Evolutionary conservation across 2,329 filamentous ascomycete species (phyloP).

Genomic region (Sporothrix schenckii): DNA sequence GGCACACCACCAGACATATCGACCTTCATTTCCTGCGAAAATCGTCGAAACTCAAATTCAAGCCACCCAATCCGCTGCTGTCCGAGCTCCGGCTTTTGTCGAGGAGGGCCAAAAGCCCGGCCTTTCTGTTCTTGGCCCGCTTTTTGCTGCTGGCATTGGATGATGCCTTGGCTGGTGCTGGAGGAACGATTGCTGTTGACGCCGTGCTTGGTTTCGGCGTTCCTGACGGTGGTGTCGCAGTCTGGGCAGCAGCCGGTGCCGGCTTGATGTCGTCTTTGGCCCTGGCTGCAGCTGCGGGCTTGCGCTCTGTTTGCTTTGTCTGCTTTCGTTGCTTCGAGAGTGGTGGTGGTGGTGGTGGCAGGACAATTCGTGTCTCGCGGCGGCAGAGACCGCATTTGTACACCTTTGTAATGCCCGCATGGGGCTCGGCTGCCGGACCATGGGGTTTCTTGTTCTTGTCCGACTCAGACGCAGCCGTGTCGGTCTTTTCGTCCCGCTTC

Average conservation of each 20-base stretch:
- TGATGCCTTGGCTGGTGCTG: conserved; percentile 27
- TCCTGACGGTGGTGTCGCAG: not conserved
- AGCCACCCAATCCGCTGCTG: conserved; percentile 39
- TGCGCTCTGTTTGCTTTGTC: conserved; percentile 32
- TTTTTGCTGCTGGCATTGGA: conserved; percentile 52
- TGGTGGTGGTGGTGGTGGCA: conserved; percentile 44
- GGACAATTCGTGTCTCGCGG: conserved; percentile 47
- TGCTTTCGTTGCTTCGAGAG: conserved; percentile 37
- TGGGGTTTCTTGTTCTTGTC: not conserved
- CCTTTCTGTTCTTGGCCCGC: conserved; percentile 66
- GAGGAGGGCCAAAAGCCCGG: conserved; percentile 67
- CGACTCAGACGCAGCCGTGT: not conserved
- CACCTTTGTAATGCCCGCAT: conserved; percentile 45
- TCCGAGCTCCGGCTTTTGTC: conserved; percentile 50
- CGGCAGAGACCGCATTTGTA: conserved; percentile 53
- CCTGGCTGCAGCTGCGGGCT: not conserved
- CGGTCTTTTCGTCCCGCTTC: not conserved
- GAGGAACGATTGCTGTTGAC: not conserved
- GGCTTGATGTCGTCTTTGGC: conserved; percentile 37
- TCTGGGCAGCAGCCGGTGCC: not conserved
- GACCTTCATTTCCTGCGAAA: conserved; percentile 51
- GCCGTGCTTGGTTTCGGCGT: not conserved
- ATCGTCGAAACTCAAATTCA: conserved; percentile 58
- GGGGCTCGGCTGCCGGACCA: not conserved
- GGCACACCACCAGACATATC: not conserved